phyloP scores from a whole-genome alignment of 495 filamentous ascomycete genomes.

The Tetracladium setigerum region DNA sequence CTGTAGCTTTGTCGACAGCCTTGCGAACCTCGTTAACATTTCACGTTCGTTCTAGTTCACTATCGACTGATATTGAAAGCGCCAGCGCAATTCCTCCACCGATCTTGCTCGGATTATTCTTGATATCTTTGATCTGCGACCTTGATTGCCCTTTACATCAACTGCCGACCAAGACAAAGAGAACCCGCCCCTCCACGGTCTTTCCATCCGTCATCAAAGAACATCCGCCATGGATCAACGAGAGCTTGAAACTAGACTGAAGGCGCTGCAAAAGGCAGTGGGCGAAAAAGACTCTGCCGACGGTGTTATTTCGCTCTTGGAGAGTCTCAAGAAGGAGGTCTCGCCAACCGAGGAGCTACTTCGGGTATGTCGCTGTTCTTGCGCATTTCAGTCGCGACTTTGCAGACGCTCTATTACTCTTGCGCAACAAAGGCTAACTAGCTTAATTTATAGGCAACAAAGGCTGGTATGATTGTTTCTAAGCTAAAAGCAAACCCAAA shows the following conservation, averaged over 20 bases:
- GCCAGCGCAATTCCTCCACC: too few species aligned
- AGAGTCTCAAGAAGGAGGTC: conserved; percentile 68
- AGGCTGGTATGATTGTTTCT: conserved; percentile 83
- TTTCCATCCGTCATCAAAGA: too few species aligned
- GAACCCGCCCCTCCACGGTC: too few species aligned
- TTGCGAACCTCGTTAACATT: too few species aligned
- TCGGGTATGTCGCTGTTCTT: conserved; percentile 43
- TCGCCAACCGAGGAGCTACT: conserved; percentile 82
- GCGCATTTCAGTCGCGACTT: conserved; percentile 3
- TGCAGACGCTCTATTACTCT: neutral
- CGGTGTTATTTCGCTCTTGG: conserved; percentile 60
- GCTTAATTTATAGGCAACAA: conserved; percentile 55
- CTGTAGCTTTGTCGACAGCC: too few species aligned
- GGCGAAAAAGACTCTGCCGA: conserved; percentile 55
- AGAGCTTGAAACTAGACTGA: conserved; percentile 65
- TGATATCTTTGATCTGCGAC: too few species aligned
- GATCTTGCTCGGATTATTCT: too few species aligned
- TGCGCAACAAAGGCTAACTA: neutral
- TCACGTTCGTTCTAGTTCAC: too few species aligned
- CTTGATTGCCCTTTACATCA: too few species aligned
- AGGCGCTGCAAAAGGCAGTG: conserved; percentile 71
- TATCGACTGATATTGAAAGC: too few species aligned
- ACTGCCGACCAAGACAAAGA: too few species aligned
- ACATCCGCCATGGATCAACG: conserved; percentile 63
- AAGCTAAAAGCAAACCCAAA: conserved; percentile 68